These are phyloP conservation scores for Marsdenia floribunda DNA, from an alignment of 257 asterid genomes.

Conservation along the genomic window DNA sequence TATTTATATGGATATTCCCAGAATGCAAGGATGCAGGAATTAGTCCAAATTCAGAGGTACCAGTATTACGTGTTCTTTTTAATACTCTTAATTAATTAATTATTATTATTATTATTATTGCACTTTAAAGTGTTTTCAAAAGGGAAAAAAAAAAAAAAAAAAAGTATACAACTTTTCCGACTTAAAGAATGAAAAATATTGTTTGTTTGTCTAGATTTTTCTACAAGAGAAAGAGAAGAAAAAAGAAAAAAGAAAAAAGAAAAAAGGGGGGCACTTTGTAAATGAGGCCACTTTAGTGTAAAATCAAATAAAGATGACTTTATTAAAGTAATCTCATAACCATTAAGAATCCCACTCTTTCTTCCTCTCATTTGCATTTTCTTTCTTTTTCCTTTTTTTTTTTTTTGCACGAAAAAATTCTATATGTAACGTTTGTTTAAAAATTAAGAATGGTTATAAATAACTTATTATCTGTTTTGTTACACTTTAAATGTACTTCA, in stretches of 20 bases:
- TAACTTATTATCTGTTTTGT: no score
- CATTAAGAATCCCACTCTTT: slow-evolving; percentile 1
- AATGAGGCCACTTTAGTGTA: slow-evolving; percentile 36
- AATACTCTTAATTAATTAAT: not conserved
- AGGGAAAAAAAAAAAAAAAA: slow-evolving; percentile 13
- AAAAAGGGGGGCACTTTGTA: slow-evolving; percentile 16
- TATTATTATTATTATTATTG: slow-evolving; percentile 11
- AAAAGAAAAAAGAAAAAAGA: no score
- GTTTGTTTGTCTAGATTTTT: slow-evolving; percentile 29
- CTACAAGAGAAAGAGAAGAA: not conserved
- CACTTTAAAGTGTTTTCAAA: slow-evolving; percentile 19
- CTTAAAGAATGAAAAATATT: slow-evolving; percentile 44
- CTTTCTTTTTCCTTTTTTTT: no score
- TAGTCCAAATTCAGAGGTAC: slow-evolving; percentile 12
- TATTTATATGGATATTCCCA: not conserved
- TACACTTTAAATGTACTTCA: no score
- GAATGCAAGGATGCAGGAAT: slow-evolving; percentile 3
- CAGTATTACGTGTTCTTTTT: slow-evolving; percentile 14
- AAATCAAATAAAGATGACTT: slow-evolving; percentile 38
- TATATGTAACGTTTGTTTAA: no score
- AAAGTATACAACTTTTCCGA: slow-evolving; percentile 43
- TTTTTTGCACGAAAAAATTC: no score
- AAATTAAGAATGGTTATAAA: no score
- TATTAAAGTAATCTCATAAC: slow-evolving; percentile 37
- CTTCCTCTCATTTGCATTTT: slow-evolving; percentile 18